Evolutionary conservation across 306 rosid species (phyloP), one percentile per base, ranked within the genome.

Genomic region (Corylus heterophylla): DNA sequence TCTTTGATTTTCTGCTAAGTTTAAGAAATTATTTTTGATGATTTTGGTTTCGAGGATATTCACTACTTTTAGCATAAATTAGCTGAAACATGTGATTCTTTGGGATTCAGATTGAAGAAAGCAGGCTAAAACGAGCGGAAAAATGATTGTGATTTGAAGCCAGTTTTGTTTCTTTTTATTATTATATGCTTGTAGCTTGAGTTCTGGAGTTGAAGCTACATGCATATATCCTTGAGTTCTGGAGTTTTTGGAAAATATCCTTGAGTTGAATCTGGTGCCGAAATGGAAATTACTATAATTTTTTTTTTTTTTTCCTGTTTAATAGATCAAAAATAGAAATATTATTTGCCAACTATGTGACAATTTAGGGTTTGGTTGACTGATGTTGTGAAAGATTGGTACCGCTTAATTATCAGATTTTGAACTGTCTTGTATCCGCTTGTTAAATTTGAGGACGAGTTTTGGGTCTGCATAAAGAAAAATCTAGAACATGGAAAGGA

Each of bases 81-180:
- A 27, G 74, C 47, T 77, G 70, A 27, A 66, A 69, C 12, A 52
- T 81, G 54, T 58, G 66, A 70, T 56, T 7, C 51, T 75, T 77
- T 27, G 12, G 71, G 42, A 52, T 67, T 81, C 52, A 61, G 69
- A 59, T 73, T 29, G 10, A 11, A 62, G 52, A 75, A 82, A 81
- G 54, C 81, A 72, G 82, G 63, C 83, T 49, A 64, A 69, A 64
- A 69, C 25, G 59, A 56, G 48, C 10, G 2, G 12, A 49, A 37
- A 35, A 66, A 1, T 71, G 7, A 55, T 48, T 29, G 10, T 31
- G 3, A 61, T 13, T 55, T 27, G 69, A 67, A 10, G 16, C 77
- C 3, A 22, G 31, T 25, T 29, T 71, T 49, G 1, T 22, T 55
- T 80, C 74, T 58, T 42, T 13, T 31, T 66, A 42, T 42, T 42